These are phyloP conservation scores for Pisolithus sp. DNA, from an alignment of 768 basidiomycete species.

Conservation along the genomic window DNA sequence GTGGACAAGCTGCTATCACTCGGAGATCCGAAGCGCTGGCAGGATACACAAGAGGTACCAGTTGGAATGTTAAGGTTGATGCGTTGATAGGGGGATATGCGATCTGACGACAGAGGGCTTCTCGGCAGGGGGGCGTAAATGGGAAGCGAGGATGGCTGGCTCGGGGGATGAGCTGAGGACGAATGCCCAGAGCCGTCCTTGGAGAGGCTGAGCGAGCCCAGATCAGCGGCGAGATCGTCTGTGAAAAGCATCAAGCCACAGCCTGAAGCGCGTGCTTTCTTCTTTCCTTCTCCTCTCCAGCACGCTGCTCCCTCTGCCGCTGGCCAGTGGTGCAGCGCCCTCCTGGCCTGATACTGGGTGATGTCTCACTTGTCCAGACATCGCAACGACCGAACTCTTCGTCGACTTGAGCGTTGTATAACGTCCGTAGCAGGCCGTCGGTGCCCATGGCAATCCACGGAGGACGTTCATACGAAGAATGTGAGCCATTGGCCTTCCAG, in stretches of 20 bases:
- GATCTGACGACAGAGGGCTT: constrained; percentile 51
- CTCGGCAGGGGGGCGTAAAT: constrained; percentile 67
- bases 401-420: no score
- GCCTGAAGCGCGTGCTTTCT: constrained; percentile 4
- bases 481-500: constrained; percentile 61
- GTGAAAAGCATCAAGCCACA: constrained; percentile 67
- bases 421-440: background rate
- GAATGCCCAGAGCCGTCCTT: constrained; percentile 27
- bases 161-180: constrained; percentile 48
- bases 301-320: background rate
- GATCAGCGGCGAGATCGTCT: constrained; percentile 72
- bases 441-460: background rate
- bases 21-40: constrained; percentile 49
- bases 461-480: constrained; percentile 9
- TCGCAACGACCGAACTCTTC: background rate
- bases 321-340: constrained; percentile 5
- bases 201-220: constrained; percentile 53
- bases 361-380: constrained; percentile 8
- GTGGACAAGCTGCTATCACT: constrained; percentile 53
- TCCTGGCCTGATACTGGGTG: constrained; percentile 10
- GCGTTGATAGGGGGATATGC: constrained; percentile 49
- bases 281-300: constrained; percentile 2
- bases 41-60: constrained; percentile 36
- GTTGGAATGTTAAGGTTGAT: constrained; percentile 56
- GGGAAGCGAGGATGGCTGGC: constrained; percentile 70